Conservation (phyloP, 2,329 filamentous ascomycete genomes). For the Ploettnerulaceae sp. region DNA sequence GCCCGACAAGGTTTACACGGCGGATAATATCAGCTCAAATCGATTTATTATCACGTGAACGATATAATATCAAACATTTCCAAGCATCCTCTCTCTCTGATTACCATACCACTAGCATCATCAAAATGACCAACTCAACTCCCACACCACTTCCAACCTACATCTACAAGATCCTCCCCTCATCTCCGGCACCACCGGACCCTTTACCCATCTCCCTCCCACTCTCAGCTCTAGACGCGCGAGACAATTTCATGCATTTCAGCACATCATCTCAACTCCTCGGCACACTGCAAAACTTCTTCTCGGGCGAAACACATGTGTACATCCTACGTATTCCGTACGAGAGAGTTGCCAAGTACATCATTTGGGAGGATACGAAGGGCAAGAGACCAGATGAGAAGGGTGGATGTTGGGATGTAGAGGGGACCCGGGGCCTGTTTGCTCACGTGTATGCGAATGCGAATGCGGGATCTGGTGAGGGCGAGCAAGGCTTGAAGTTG, state of each 20-base stretch:
- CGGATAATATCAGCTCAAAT: too few relatives aligned
- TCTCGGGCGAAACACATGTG: constrained; percentile 18
- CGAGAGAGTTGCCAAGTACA: constrained; percentile 19
- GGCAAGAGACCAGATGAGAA: constrained; percentile 23
- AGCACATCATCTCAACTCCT: constrained; percentile 27
- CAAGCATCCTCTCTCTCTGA: too few relatives aligned
- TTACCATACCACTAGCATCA: background rate
- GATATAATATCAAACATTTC: too few relatives aligned
- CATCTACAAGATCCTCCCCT: constrained; percentile 33
- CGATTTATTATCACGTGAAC: too few relatives aligned
- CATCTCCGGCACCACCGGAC: constrained; percentile 18
- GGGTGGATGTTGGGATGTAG: constrained; percentile 27
- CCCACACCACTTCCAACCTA: constrained; percentile 23
- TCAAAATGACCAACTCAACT: constrained; percentile 18
- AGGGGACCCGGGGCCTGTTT: constrained; percentile 25
- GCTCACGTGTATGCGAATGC: constrained; percentile 30
- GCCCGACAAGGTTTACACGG: too few relatives aligned
- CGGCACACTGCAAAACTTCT: constrained; percentile 28
- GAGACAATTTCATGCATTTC: constrained; percentile 30
- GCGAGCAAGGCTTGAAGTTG: constrained; percentile 21
- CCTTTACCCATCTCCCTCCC: constrained; percentile 28
- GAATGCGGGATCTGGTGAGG: constrained; percentile 13
- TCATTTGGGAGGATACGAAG: constrained; percentile 26
- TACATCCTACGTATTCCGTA: constrained; percentile 28
- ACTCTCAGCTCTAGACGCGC: constrained; percentile 28